Evolutionary conservation across 2,329 filamentous ascomycete species (phyloP), one percentile per base, ranked within the genome.

Genomic region (Alternaria atra): DNA sequence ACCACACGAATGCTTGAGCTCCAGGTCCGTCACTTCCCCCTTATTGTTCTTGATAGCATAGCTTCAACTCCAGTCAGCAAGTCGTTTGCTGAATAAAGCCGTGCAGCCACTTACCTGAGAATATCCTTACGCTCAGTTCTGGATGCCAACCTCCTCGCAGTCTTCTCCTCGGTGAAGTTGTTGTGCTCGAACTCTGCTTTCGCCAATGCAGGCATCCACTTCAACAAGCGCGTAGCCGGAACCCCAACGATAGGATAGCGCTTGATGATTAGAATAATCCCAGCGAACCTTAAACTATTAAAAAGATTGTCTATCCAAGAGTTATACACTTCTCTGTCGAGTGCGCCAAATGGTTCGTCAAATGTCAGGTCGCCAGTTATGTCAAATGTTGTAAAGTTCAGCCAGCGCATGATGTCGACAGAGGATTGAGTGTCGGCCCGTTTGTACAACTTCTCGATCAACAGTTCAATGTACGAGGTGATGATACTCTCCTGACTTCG

Each of bases 1-100:
- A 1, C 66, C 60, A 3, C 69, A 73, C 25, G 70, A 78, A 39
- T 70, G 63, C 25, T 77, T 69, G 51, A 80, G 73, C 57, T 81
- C 79, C 6, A 58, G 61, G 20, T 58, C 51, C 1, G 66, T 68
- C 63, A 77, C 67, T 10, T 61, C 58, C 42, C 64, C 63, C 39
- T 66, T 66, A 2, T 13, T 35, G 47, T 67, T 51, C 15, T 59
- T 62, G 4, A 65, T 37, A 17, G 70, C 63, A 35, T 70, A 64
- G 30, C 65, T 67, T 29, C 64, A n/a, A n/a, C n/a, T n/a, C n/a
- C n/a, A n/a, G n/a, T n/a, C n/a, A n/a, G n/a, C n/a, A n/a, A n/a
- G n/a, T n/a, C n/a, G n/a, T n/a, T n/a, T n/a, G n/a, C n/a, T n/a
- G n/a, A n/a, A n/a, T n/a, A n/a, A n/a, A n/a, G n/a, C n/a, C n/a